Base-by-base conservation (phyloP, 1,139 yeast genomes). In the Meyerozyma guilliermondii region DNA sequence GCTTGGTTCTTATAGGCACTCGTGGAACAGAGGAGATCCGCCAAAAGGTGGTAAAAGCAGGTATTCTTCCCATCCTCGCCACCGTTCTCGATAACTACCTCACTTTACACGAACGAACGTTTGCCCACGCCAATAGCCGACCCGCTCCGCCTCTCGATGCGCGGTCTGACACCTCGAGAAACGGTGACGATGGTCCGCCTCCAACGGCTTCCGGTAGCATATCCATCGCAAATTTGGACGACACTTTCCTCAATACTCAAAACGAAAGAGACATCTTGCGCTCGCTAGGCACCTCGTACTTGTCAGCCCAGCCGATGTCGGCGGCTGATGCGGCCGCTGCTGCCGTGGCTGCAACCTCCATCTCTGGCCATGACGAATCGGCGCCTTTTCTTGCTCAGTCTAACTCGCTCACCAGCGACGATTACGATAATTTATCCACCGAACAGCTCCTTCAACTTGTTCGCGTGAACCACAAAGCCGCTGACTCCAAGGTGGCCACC, bases 1-100 rank as follows among this genome's bases (percentile, higher is more conserved):
- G 97, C 57, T 67, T 92, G 46, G 96, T 91, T 1, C 75, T 89
- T 47, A 80, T 92, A 23, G 96, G 97, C 13, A 91, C 97, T 1
- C 74, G 98, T 52, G 98, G 98, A 26, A 81, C 95, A 1, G 97
- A 91, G 61, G 71, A 72, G 44, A 87, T 89, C 40, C 73, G 98
- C 39, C 82, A 84, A 52, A 81, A 92, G 52, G 87, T 92, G 7
- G 96, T 89, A 6, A 83, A 85, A 50, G 95, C 97, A 2, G 98
- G 97, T 3, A 81, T 91, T 46, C 74, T 92, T 33, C 97, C 97
- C 2, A 80, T 92, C 7, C 78, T 92, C 42, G 95, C 96, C 43
- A 91, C 98, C 0, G 85, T 92, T 5, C 71, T 92, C 52, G 98
- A 92, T 62, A 91, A 89, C 63, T 89, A 85, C 60, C 68, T 85